Conservation (phyloP, 768 basidiomycete genomes). For the Agrocybe pediades region DNA sequence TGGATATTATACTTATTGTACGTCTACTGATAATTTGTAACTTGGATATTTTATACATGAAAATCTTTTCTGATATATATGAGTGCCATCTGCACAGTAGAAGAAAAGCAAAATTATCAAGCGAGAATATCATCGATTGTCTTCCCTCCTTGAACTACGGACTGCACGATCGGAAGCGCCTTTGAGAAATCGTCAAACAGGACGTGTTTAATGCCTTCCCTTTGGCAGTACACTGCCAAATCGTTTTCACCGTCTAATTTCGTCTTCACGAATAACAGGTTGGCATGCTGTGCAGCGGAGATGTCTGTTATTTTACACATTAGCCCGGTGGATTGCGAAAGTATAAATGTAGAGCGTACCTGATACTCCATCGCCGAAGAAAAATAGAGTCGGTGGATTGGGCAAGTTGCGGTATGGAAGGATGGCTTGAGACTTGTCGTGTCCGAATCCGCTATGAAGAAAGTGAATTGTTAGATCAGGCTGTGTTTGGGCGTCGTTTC, state of each 20-base stretch:
- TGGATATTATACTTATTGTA: background rate
- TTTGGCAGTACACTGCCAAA: slow-evolving; percentile 78
- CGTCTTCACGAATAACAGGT: slow-evolving; percentile 92
- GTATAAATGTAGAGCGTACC: no score
- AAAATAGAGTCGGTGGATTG: slow-evolving; percentile 82
- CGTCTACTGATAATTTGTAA: background rate
- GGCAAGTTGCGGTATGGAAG: slow-evolving; percentile 79
- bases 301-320: slow-evolving; percentile 56
- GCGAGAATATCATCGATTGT: slow-evolving; percentile 45
- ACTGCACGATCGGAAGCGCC: slow-evolving; percentile 60
- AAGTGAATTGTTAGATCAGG: slow-evolving; percentile 1
- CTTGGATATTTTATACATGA: no score
- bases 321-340: background rate
- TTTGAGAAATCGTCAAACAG: slow-evolving; percentile 73
- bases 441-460: slow-evolving; percentile 72
- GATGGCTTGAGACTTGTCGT: slow-evolving; percentile 96
- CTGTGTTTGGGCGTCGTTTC: background rate
- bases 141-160: slow-evolving; percentile 73
- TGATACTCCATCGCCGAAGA: slow-evolving; percentile 97
- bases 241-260: slow-evolving; percentile 83
- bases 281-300: slow-evolving; percentile 90
- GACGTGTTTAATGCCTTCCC: slow-evolving; percentile 78
- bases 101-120: background rate
- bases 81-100: background rate
- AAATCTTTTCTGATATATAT: no score